These are phyloP conservation scores for Monosporascus sp. DNA, from an alignment of 2,329 filamentous ascomycete genomes.

Conservation along the genomic window DNA sequence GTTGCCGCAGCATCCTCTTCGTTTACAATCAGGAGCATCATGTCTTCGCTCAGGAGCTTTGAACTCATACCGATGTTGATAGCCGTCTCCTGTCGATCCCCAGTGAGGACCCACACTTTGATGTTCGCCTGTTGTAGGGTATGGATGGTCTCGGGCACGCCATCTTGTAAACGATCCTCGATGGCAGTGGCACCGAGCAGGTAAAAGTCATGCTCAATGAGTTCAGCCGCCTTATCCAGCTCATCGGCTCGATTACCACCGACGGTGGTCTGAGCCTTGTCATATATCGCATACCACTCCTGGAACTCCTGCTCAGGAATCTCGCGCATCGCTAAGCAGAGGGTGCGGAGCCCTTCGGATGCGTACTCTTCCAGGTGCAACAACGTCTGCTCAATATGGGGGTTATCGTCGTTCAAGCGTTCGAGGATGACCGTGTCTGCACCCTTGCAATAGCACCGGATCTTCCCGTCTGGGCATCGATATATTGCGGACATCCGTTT, in stretches of 20 bases:
- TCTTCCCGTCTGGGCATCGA: conserved; percentile 91
- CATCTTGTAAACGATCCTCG: conserved; percentile 93
- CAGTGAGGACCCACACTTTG: conserved; percentile 97
- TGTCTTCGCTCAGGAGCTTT: conserved; percentile 96
- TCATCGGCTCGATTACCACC: conserved; percentile 90
- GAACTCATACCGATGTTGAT: conserved; percentile 99
- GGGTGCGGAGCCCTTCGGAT: conserved; percentile 87
- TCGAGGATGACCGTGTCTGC: conserved; percentile 97
- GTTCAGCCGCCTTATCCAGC: conserved; percentile 91
- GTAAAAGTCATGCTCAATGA: conserved; percentile 89
- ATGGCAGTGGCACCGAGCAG: conserved; percentile 94
- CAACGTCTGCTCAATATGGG: conserved; percentile 82
- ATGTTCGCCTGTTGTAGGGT: conserved; percentile 95
- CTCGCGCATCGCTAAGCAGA: conserved; percentile 93
- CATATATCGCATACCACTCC: conserved; percentile 82
- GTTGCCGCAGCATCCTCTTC: conserved; percentile 78
- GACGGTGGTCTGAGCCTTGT: conserved; percentile 83
- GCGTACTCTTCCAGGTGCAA: conserved; percentile 98
- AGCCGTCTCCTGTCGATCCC: conserved; percentile 94
- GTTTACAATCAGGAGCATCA: conserved; percentile 95
- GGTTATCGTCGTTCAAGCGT: conserved; percentile 75
- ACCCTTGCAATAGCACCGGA: conserved; percentile 91
- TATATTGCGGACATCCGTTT: conserved; percentile 99
- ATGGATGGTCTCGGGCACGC: conserved; percentile 96
- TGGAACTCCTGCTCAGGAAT: conserved; percentile 83